phyloP scores from a whole-genome alignment of 176 grass and related monocot species.

The barley (Hordeum vulgare) region DNA sequence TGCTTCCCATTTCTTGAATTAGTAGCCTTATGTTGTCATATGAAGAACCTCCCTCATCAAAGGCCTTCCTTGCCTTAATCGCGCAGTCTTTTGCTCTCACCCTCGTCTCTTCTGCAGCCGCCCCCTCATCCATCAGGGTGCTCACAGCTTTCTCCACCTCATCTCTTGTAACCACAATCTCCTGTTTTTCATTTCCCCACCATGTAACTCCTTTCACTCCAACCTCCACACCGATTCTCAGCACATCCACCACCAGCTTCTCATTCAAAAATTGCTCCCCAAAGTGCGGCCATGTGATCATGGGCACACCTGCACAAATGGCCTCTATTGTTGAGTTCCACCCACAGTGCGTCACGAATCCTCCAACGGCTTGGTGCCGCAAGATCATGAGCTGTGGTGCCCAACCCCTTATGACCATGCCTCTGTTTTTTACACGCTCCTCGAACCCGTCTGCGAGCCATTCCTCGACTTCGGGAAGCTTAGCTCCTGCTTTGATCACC shows the following conservation, averaged over 20 bases:
- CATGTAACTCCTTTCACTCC: constrained; percentile 23
- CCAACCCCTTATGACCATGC: constrained; percentile 57
- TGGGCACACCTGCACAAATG: constrained; percentile 46
- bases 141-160: constrained; percentile 19
- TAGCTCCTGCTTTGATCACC: constrained; percentile 57
- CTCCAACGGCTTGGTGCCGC: constrained; percentile 51
- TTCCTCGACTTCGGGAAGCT: constrained; percentile 38
- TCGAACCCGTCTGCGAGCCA: constrained; percentile 56
- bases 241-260: constrained; percentile 47
- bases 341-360: constrained; percentile 64
- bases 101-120: constrained; percentile 36
- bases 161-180: constrained; percentile 30
- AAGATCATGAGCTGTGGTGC: constrained; percentile 60
- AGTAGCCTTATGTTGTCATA: constrained; percentile 34
- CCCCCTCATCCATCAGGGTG: constrained; percentile 38
- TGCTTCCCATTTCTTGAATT: constrained; percentile 34
- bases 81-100: constrained; percentile 37
- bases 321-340: constrained; percentile 63
- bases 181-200: constrained; percentile 13
- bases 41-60: constrained; percentile 57
- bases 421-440: constrained; percentile 24
- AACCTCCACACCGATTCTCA: constrained; percentile 38
- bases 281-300: constrained; percentile 73
- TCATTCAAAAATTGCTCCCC: constrained; percentile 56
- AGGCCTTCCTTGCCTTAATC: constrained; percentile 47